A percentile compares a stretch with the other conserved stretches of the same genome.
Evolutionary conservation across 169 alveolate species (phyloP).

Genomic region (Theileria parva): DNA sequence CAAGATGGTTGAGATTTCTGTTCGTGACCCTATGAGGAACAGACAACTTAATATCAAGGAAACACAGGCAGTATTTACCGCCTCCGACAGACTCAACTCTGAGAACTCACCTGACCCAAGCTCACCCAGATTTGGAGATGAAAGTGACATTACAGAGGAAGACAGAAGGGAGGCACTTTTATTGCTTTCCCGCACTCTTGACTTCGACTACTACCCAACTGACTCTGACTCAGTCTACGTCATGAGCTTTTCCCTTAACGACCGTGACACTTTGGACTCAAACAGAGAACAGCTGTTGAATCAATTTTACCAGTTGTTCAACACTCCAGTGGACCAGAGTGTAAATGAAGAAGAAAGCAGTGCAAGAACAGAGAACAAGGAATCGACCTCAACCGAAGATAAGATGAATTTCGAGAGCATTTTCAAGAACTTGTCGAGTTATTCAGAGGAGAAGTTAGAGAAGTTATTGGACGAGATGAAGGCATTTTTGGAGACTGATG

Average conservation of each 20-base stretch:
- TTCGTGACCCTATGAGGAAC: slow-evolving; percentile 17
- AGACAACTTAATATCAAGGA: not conserved
- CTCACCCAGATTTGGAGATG: not conserved
- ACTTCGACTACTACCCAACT: slow-evolving; percentile 50
- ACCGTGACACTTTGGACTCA: slow-evolving; percentile 22
- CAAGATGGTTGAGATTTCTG: slow-evolving; percentile 16
- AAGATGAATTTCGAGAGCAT: slow-evolving; percentile 27
- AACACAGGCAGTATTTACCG: slow-evolving; percentile 21
- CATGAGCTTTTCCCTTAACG: slow-evolving; percentile 36
- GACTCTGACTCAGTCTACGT: slow-evolving; percentile 56
- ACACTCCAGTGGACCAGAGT: not conserved
- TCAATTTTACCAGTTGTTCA: not conserved
- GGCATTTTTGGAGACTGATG: slow-evolving; percentile 2
- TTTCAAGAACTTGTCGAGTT: slow-evolving; percentile 38
- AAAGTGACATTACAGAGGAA: slow-evolving; percentile 13
- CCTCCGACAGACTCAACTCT: not conserved
- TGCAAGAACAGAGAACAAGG: not conserved
- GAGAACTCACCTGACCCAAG: not conserved
- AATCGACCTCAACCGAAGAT: not conserved
- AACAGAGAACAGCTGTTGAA: slow-evolving; percentile 13
- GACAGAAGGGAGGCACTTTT: slow-evolving; percentile 46
- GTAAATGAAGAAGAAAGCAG: not conserved
- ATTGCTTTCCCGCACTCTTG: slow-evolving; percentile 36
- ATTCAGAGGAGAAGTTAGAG: slow-evolving; percentile 4
- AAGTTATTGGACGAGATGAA: slow-evolving; percentile 7